Base-by-base conservation (phyloP, 257 asterid genomes). In the Ilex aquifolium region DNA sequence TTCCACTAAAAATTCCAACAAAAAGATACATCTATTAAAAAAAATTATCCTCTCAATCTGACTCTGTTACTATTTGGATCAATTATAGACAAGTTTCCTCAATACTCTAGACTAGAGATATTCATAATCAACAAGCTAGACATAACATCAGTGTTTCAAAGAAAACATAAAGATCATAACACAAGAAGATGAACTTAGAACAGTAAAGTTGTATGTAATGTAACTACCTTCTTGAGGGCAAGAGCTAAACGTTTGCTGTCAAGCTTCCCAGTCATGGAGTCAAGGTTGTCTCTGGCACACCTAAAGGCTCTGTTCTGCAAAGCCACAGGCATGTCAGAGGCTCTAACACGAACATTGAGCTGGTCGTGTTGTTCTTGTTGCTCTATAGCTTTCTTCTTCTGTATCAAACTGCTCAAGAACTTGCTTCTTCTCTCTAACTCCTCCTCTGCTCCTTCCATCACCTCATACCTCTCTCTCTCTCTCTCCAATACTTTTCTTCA, bases 341-440 rank as follows among this genome's bases (percentile, higher is more conserved):
- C 96, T 70, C 94, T 84, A 48, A 88, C 86, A 6, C 86, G 75
- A 6, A 91, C 80, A 66, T 80, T 82, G 62, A 73, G 49, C 44
- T 72, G 63, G 59, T 71, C 78, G 65, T 75, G 51, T 61, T 73
- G 58, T 39, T 83, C 80, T 17, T 80, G 74, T 32, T 77, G 72
- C 44, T 87, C 85, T 2, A 69, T 67, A 10, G 73, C 76, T 14
- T 77, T 79, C 83, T 80, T 80, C 77, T 78, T 87, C 78, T 80
- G 65, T 61, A 91, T 88, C 61, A 91, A 77, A 65, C 91, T 79
- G 77, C 69, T 84, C 83, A 91, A 76, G 86, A 88, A 91, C 72
- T 78, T 84, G 79, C 95, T 91, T 63, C 98, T 88, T 69, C 95
- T 82, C 77, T 91, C 96, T 72, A 91, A 56, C 73, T 91, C 98